A percentile compares a stretch with the other conserved stretches of the same genome.
phyloP scores from a whole-genome alignment of 768 basidiomycete species.

The Agaricus sinodeliciosus region DNA sequence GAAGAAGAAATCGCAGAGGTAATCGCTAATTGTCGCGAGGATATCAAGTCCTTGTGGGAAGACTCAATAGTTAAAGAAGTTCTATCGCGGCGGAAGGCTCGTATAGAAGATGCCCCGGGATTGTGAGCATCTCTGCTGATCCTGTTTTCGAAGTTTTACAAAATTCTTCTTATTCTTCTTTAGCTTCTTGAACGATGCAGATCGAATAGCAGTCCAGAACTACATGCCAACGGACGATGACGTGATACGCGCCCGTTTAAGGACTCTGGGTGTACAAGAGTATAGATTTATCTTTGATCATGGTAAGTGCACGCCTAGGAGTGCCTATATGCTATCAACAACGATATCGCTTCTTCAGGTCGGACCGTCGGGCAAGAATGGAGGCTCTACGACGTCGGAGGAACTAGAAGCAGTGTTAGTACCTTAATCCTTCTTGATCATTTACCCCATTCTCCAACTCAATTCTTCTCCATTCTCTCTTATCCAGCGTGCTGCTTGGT shows the following conservation, averaged over 20 bases:
- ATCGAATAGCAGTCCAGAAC: conserved; percentile 52
- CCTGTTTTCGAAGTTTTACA: conserved; percentile 8
- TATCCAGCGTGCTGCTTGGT: conserved; percentile 63
- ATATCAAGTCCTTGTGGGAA: conserved; percentile 65
- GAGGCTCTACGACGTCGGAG: conserved; percentile 80
- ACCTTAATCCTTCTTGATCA: conserved; percentile 1
- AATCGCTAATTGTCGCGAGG: conserved; percentile 53
- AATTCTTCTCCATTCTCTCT: conserved; percentile 1
- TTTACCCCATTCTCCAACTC: conserved; percentile 5
- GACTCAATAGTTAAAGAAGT: conserved; percentile 59
- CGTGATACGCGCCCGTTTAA: conserved; percentile 69
- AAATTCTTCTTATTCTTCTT: not conserved
- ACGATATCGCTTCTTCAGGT: conserved; percentile 27
- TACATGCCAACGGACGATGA: conserved; percentile 74
- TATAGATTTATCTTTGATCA: conserved; percentile 60
- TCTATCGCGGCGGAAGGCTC: conserved; percentile 42
- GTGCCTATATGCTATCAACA: not conserved
- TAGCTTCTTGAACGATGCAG: conserved; percentile 67
- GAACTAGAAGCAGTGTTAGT: conserved; percentile 60
- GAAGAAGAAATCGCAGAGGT: conserved; percentile 54
- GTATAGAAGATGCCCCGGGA: conserved; percentile 65
- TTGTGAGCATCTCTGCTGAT: conserved; percentile 46
- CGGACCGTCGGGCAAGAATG: conserved; percentile 62
- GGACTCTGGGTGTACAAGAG: conserved; percentile 76
- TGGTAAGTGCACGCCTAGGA: conserved; percentile 31